Percentiles rank a stretch among this genome's conserved stretches.
These are phyloP conservation scores for Colletotrichum tabaci DNA, from an alignment of 2,329 filamentous ascomycete genomes.

Conservation along the genomic window DNA sequence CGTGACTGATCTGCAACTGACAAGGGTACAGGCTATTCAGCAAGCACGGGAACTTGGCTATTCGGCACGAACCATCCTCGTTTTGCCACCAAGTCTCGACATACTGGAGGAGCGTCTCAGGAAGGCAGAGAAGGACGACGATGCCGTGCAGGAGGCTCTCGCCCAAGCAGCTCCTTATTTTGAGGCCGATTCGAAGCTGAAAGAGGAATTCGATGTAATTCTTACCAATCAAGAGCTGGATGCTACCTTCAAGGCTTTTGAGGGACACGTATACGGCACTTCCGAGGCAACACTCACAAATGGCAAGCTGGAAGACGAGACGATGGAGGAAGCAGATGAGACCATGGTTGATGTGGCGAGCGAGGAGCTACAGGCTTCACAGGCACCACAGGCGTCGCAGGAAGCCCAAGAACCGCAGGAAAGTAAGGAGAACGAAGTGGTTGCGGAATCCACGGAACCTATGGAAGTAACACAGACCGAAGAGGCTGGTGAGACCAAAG, in stretches of 20 bases:
- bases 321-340: constrained; percentile 12
- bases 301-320: constrained; percentile 11
- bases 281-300: constrained; percentile 4
- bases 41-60: constrained; percentile 72
- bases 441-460: not conserved
- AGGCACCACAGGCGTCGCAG: not conserved
- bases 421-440: not conserved
- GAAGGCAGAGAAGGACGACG: constrained; percentile 46
- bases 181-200: constrained; percentile 44
- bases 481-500: constrained; percentile 6
- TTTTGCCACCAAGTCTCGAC: constrained; percentile 59
- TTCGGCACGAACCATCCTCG: constrained; percentile 68
- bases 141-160: constrained; percentile 45
- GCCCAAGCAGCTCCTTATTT: constrained; percentile 45
- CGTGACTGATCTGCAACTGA: constrained; percentile 18
- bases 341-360: constrained; percentile 33
- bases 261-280: constrained; percentile 30
- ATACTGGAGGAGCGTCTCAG: constrained; percentile 49
- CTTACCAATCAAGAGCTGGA: constrained; percentile 41
- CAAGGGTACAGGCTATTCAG: constrained; percentile 62
- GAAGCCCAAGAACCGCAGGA: constrained; percentile 2
- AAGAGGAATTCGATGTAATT: constrained; percentile 39
- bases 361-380: not conserved
- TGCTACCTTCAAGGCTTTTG: constrained; percentile 29
- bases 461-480: not conserved